These are phyloP conservation scores for Penicillium sp. DNA, from an alignment of 2,329 filamentous ascomycete species.

Conservation along the genomic window DNA sequence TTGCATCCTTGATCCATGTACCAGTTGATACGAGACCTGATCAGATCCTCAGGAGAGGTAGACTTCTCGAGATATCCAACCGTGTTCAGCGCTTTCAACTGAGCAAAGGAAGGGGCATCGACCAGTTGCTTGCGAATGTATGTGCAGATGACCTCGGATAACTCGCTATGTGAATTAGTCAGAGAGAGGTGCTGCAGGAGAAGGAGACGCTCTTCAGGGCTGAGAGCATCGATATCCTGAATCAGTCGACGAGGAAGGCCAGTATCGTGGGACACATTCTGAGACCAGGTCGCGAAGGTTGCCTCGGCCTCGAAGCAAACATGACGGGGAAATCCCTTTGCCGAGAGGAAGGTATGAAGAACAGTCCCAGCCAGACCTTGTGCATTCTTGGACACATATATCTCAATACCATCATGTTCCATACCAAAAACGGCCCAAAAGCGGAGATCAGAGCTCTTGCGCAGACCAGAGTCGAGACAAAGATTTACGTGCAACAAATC, in stretches of 20 bases:
- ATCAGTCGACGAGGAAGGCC: slow-evolving; percentile 39
- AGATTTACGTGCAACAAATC: slow-evolving; percentile 33
- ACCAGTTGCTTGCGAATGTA: slow-evolving; percentile 37
- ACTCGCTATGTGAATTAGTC: slow-evolving; percentile 26
- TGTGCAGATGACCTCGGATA: slow-evolving; percentile 31
- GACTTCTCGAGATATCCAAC: slow-evolving; percentile 43
- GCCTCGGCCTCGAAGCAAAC: slow-evolving; percentile 42
- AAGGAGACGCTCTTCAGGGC: slow-evolving; percentile 42
- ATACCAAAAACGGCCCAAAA: slow-evolving; percentile 44
- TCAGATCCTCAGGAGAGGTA: slow-evolving; percentile 33
- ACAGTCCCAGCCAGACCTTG: slow-evolving; percentile 44
- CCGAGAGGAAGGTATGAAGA: slow-evolving; percentile 48
- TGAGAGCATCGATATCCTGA: slow-evolving; percentile 43
- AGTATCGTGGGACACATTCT: slow-evolving; percentile 27
- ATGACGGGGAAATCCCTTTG: slow-evolving; percentile 38
- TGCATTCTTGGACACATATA: slow-evolving; percentile 46
- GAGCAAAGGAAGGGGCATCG: slow-evolving; percentile 38
- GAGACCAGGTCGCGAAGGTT: slow-evolving; percentile 37
- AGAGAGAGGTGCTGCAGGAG: slow-evolving; percentile 39
- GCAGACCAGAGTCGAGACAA: slow-evolving; percentile 43
- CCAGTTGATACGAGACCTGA: slow-evolving; percentile 44
- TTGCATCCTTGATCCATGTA: slow-evolving; percentile 39
- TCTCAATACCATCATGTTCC: slow-evolving; percentile 34
- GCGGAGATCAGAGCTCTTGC: slow-evolving; percentile 34
- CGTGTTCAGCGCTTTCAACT: slow-evolving; percentile 41